Percentiles rank a stretch among this genome's conserved stretches.
Conservation (phyloP, 2,329 filamentous ascomycete genomes). For the Fusarium sp. region DNA sequence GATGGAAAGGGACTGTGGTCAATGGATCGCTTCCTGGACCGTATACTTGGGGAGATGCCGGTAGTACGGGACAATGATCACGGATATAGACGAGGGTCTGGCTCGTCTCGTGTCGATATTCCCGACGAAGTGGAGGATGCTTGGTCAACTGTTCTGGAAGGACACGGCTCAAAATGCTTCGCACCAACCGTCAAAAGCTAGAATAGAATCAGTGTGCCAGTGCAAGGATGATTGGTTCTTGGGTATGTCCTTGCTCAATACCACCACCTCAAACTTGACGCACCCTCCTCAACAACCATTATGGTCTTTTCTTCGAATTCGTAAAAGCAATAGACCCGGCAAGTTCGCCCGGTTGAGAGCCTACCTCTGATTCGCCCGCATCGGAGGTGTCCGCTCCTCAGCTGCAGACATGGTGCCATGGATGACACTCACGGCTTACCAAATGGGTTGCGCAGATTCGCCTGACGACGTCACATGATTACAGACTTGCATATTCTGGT, state of each 20-base stretch:
- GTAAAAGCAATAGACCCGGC: constrained; percentile 2
- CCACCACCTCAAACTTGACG: neutral
- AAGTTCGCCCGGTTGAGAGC: neutral
- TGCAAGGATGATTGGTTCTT: neutral
- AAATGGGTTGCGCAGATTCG: constrained; percentile 1
- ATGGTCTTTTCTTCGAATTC: neutral
- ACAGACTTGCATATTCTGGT: neutral
- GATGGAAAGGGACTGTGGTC: constrained; percentile 10
- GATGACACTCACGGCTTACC: neutral
- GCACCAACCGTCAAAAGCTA: neutral
- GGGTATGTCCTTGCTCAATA: neutral
- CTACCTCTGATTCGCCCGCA: neutral
- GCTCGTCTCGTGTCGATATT: neutral
- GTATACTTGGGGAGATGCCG: neutral
- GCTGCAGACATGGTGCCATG: constrained; percentile 25
- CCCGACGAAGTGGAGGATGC: constrained; percentile 27
- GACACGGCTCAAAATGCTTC: neutral
- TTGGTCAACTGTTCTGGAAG: constrained; percentile 16
- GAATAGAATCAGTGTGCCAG: neutral
- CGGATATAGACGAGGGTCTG: neutral
- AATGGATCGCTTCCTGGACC: constrained; percentile 17
- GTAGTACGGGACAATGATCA: rapidly evolving
- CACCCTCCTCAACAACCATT: neutral
- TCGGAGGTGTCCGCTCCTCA: constrained; percentile 8
- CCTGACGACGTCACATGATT: constrained; percentile 26